phyloP scores from a whole-genome alignment of 148 eudicot genomes.

The Rhododendron henanense region DNA sequence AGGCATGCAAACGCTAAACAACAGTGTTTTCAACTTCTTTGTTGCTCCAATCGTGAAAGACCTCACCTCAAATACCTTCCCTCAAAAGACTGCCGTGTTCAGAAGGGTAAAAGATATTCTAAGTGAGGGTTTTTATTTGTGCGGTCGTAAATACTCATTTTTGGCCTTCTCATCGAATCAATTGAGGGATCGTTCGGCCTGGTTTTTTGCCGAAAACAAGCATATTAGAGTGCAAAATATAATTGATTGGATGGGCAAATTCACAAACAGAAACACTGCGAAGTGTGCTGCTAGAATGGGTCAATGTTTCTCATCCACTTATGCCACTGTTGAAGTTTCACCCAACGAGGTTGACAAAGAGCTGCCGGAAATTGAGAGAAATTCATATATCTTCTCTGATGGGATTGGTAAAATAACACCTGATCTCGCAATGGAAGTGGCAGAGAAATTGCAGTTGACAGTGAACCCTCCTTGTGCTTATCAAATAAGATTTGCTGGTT shows the following conservation, averaged over 20 bases:
- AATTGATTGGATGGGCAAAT: conserved; percentile 78
- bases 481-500: conserved; percentile 87
- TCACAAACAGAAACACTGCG: conserved; percentile 50
- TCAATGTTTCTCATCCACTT: conserved; percentile 85
- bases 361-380: conserved; percentile 53
- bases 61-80: conserved; percentile 30
- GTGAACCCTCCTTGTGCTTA: conserved; percentile 73
- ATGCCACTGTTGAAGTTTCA: conserved; percentile 79
- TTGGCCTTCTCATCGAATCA: conserved; percentile 89
- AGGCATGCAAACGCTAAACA: conserved; percentile 64
- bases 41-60: conserved; percentile 58
- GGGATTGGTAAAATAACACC: conserved; percentile 80
- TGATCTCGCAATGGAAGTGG: conserved; percentile 77
- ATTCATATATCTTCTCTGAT: conserved; percentile 72
- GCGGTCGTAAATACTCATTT: conserved; percentile 72
- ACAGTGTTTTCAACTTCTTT: conserved; percentile 48
- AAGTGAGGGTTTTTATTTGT: conserved; percentile 51
- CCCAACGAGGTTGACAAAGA: conserved; percentile 31
- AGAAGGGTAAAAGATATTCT: conserved; percentile 50
- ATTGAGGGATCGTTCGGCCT: conserved; percentile 86
- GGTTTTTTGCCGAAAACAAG: conserved; percentile 82
- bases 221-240: conserved; percentile 28
- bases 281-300: conserved; percentile 99
- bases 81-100: conserved; percentile 56
- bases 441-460: conserved; percentile 51